A percentile compares a stretch with the other conserved stretches of the same genome.
Conservation (phyloP, 257 asterid species). For the Solanum neorickii region DNA sequence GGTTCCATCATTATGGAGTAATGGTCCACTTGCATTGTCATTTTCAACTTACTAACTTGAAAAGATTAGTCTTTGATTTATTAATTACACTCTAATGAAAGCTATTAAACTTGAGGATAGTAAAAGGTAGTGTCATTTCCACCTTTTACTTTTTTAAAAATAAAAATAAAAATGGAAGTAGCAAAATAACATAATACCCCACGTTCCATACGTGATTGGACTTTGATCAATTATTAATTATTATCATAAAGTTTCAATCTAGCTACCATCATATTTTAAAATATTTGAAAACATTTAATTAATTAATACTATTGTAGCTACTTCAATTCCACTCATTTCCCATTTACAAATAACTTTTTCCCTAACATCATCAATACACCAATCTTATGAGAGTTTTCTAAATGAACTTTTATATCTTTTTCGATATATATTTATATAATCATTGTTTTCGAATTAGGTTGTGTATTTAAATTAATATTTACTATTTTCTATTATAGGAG, state of each 20-base stretch:
- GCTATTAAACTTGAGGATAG: background rate
- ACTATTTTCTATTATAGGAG: too few relatives aligned
- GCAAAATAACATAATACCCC: slow-evolving; percentile 4
- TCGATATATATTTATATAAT: background rate
- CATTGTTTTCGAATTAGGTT: background rate
- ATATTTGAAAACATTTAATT: background rate
- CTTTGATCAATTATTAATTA: background rate
- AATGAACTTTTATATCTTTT: background rate
- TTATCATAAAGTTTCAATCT: background rate
- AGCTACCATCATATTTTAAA: background rate
- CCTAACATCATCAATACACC: background rate
- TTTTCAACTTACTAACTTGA: background rate
- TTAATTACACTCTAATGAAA: background rate
- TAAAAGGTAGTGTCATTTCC: background rate
- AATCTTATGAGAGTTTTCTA: background rate
- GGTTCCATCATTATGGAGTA: background rate
- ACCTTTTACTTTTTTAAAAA: background rate
- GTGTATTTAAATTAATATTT: too few relatives aligned
- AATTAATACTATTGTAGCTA: background rate
- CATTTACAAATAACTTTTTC: background rate
- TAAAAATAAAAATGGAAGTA: background rate
- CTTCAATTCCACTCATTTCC: background rate
- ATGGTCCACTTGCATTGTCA: background rate
- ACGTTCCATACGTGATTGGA: background rate
- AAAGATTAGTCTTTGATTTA: background rate